Evolutionary conservation across 1,139 yeast genomes (phyloP).

Genomic region (Wickerhamiella pararugosa): DNA sequence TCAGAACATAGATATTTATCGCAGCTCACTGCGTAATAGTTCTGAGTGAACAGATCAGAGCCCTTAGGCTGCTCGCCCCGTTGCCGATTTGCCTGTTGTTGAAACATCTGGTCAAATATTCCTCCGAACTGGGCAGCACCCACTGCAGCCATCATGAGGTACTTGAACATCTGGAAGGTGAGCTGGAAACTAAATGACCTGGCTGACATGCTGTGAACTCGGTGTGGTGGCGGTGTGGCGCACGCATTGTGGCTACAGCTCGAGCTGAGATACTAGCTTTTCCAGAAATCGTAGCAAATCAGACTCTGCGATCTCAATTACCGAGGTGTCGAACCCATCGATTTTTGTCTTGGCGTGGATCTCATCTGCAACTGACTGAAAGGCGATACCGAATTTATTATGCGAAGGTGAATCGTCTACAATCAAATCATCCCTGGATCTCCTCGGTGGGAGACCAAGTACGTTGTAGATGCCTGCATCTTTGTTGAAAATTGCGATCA

Average conservation of each 20-base stretch:
- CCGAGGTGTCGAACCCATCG: constrained; percentile 88
- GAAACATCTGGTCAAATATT: constrained; percentile 26
- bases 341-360: constrained; percentile 83
- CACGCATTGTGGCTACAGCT: not conserved
- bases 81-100: constrained; percentile 19
- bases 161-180: too few species aligned
- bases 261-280: constrained; percentile 34
- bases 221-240: not conserved
- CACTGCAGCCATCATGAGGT: too few species aligned
- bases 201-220: not conserved
- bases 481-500: constrained; percentile 71
- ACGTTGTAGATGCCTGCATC: constrained; percentile 70
- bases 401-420: constrained; percentile 20
- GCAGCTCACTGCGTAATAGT: constrained; percentile 21
- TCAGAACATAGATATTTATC: constrained; percentile 57
- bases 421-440: constrained; percentile 35
- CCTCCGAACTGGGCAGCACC: constrained; percentile 5
- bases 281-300: constrained; percentile 83
- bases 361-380: constrained; percentile 66
- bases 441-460: constrained; percentile 77
- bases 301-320: constrained; percentile 76
- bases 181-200: too few species aligned
- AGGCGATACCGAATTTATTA: constrained; percentile 81
- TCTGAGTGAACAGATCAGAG: constrained; percentile 22
- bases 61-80: constrained; percentile 18